Evolutionary conservation across 371 early-diverging fungal genomes (phyloP), one percentile per base, ranked within the genome.

Genomic region (Mucor piriformis): DNA sequence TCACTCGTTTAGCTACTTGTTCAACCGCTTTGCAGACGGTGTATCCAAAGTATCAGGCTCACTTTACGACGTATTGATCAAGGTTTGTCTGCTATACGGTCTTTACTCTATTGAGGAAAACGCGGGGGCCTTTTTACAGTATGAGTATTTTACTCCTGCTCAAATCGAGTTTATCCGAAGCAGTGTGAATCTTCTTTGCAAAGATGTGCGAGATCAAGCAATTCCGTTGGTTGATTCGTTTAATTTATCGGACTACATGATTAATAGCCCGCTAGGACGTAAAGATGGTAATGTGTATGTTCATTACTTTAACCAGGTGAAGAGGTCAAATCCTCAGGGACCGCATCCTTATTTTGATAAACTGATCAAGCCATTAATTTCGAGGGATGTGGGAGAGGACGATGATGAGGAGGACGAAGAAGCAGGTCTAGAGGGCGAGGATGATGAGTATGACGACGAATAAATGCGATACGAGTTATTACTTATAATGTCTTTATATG

Each of bases 191-290:
- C 70, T 69, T 2, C 81, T 89, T n/a, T 92, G 91, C 79, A 78
- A 78, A 29, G 77, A 75, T 35, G 84, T 94, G 5, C 86, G 95
- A 34, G 81, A 86, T 29, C 88, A 94, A 64, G 91, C 92, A 47
- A 89, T 95, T 66, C 86, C 92, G 10, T 77, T 96, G 43, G 91
- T 92, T 18, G 96, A 95, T 61, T 76, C 95, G 23, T 95, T 94
- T 76, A 90, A 88, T 67, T 86, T 88, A 73, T 74, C 89, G 20
- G 96, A 96, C 73, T 94, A 87, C 69, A 84, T 93, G 33, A 70
- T 96, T 72, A 93, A 94, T 82, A 92, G 93, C 51, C 94, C 95
- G 21, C 71, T 96, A 13, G 96, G 96, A 24, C 84, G 89, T 42
- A 85, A 81, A 55, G 95, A 95, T 58, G 96, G 96, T 61, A 87